Percentiles rank a stretch among this genome's conserved stretches.
Evolutionary conservation across 192 early-diverging fungal genomes (phyloP).

Genomic region (Chytriomyces sp.): DNA sequence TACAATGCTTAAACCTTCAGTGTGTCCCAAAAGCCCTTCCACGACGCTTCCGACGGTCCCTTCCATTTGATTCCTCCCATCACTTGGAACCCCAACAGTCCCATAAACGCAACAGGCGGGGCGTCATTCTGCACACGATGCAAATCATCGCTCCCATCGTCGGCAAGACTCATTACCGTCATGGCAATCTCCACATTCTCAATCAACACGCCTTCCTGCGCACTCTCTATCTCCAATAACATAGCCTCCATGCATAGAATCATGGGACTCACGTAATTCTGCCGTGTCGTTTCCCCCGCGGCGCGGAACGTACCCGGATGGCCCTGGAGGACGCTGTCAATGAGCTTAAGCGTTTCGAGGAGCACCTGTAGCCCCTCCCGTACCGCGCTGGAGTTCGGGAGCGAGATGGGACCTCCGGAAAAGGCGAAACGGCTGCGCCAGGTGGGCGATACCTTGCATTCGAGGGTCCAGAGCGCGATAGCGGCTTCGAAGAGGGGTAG

Average conservation of each 20-base stretch:
- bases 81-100: no score
- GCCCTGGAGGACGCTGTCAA: neutral
- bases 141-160: no score
- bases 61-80: no score
- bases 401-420: neutral
- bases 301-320: neutral
- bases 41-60: no score
- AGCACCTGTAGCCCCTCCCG: neutral
- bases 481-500: neutral
- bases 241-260: neutral
- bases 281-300: neutral
- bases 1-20: no score
- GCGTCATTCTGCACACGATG: no score
- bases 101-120: no score
- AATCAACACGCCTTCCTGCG: no score
- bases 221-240: neutral
- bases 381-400: neutral
- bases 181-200: no score
- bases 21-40: no score
- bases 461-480: neutral
- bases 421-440: neutral
- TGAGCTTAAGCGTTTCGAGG: neutral
- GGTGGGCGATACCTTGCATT: neutral
- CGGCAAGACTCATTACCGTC: no score
- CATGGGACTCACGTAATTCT: neutral